phyloP scores from a whole-genome alignment of 2,329 filamentous ascomycete species.

The Cryphonectria carpinicola region DNA sequence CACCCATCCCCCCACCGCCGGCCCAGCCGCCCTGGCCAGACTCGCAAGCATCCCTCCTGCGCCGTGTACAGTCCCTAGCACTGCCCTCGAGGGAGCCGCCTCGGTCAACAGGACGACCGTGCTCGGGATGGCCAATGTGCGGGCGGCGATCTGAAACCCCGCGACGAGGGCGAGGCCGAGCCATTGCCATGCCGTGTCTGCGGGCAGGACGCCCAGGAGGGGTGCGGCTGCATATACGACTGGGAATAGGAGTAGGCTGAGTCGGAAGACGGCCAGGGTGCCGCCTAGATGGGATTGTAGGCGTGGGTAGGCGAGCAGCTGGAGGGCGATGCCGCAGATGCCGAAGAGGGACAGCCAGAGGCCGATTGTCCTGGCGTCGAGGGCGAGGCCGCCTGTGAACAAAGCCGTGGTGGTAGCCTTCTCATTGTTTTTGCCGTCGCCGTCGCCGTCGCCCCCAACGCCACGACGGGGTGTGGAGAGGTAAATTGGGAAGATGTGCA shows the following conservation, averaged over 20 bases:
- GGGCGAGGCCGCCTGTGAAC: slow-evolving; percentile 63
- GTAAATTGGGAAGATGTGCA: slow-evolving; percentile 63
- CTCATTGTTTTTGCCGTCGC: too few species aligned
- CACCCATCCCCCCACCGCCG: slow-evolving; percentile 34
- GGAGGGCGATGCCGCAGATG: slow-evolving; percentile 62
- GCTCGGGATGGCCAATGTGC: slow-evolving; percentile 57
- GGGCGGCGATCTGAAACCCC: slow-evolving; percentile 61
- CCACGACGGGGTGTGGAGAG: slow-evolving; percentile 56
- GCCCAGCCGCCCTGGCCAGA: slow-evolving; percentile 37
- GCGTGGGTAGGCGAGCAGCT: slow-evolving; percentile 64
- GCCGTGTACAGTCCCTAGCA: slow-evolving; percentile 45
- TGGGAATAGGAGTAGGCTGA: slow-evolving; percentile 62
- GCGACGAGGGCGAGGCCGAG: slow-evolving; percentile 42
- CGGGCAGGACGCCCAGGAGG: slow-evolving; percentile 58
- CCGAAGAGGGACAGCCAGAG: slow-evolving; percentile 61
- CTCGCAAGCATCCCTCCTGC: slow-evolving; percentile 36
- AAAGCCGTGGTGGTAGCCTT: slow-evolving; percentile 36
- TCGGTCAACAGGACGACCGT: slow-evolving; percentile 46
- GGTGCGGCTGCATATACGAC: slow-evolving; percentile 62
- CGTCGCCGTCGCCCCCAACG: slow-evolving; percentile 38
- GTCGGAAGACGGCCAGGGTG: slow-evolving; percentile 60
- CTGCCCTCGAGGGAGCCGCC: slow-evolving; percentile 39
- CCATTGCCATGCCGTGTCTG: not conserved
- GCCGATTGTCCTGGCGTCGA: slow-evolving; percentile 37
- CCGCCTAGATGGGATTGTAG: slow-evolving; percentile 59